Base-by-base conservation (phyloP, 768 basidiomycete genomes). In the Floccularia luteovirens region DNA sequence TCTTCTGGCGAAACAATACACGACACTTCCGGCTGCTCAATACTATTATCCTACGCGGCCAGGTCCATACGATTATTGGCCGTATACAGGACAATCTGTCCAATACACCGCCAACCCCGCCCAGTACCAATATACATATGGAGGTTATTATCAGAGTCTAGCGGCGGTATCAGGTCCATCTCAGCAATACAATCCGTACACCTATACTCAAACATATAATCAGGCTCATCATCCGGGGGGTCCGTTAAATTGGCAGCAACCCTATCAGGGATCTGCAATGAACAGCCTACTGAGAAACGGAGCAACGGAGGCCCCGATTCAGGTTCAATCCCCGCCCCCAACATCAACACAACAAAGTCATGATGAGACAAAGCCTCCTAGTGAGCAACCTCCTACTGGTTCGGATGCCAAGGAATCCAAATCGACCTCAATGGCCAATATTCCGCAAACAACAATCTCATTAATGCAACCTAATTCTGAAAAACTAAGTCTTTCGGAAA, bases 61-160 rank as follows among this genome's bases (percentile, higher is more conserved):
- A 35, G 47, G 56, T 10, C 50, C 58, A 16, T 62, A 64, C 39
- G 61, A 65, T 39, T 64, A 63, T 43, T 69, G 64, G 64, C 47
- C 59, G 13, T 65, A 66, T 44, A 47, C 48, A 14, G 14, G 48
- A n/a, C 45, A 48, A 33, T 44, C 48, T 14, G 19, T 50, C 11
- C 47, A 50, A 33, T 41, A 45, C 25, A 37, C 21, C 24, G 43
- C 53, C 12, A 37, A 43, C 10, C 42, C 46, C 27, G 19, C 48
- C 20, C 30, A 45, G 12, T 53, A 59, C 25, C 42, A 53, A 6
- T 61, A 62, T 40, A 43, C 48, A 5, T 63, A 60, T 41, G 39
- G 48, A 5, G 56, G 50, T 22, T 62, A 60, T 46, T 64, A 58
- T 34, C 37, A 56, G 5, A 47, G 36, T 21, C 32, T 45, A 24